Evolutionary conservation across 2,329 filamentous ascomycete genomes (phyloP).

Genomic region (Fonsecaea nubica): DNA sequence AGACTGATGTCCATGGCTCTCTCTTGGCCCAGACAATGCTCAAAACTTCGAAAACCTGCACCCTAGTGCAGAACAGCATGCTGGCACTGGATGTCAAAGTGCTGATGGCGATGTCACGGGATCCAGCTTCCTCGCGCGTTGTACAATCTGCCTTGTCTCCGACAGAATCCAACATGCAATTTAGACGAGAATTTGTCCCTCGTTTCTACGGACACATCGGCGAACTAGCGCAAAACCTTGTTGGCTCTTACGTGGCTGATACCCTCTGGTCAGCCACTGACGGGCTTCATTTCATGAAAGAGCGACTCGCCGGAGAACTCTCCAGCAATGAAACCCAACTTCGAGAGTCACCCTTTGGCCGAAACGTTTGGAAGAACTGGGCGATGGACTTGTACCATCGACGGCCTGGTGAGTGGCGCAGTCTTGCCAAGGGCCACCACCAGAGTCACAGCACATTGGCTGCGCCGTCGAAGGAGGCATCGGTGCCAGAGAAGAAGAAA

Average conservation of each 20-base stretch:
- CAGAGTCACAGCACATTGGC: slow-evolving; percentile 28
- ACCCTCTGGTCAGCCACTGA: slow-evolving; percentile 69
- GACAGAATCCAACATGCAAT: slow-evolving; percentile 50
- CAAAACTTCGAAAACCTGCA: slow-evolving; percentile 71
- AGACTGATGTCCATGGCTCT: slow-evolving; percentile 71
- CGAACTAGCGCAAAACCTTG: slow-evolving; percentile 65
- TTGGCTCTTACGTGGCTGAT: slow-evolving; percentile 72
- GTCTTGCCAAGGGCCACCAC: slow-evolving; percentile 61
- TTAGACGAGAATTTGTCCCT: slow-evolving; percentile 68
- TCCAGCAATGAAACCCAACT: slow-evolving; percentile 64
- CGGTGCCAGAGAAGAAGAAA: slow-evolving; percentile 47
- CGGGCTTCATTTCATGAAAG: slow-evolving; percentile 70
- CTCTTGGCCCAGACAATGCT: slow-evolving; percentile 83
- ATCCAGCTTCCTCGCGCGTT: slow-evolving; percentile 65
- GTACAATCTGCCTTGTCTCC: slow-evolving; percentile 67
- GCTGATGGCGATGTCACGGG: slow-evolving; percentile 70
- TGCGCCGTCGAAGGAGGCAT: slow-evolving; percentile 30
- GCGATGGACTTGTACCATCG: slow-evolving; percentile 74
- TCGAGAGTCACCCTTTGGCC: slow-evolving; percentile 69
- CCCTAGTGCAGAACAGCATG: slow-evolving; percentile 76
- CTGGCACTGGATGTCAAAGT: slow-evolving; percentile 63
- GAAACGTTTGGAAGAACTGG: slow-evolving; percentile 77
- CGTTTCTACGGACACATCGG: slow-evolving; percentile 67
- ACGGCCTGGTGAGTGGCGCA: slow-evolving; percentile 68
- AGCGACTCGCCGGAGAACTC: slow-evolving; percentile 70